These are phyloP conservation scores for Candida neerlandica DNA, from an alignment of 1,139 yeast genomes.

Conservation along the genomic window DNA sequence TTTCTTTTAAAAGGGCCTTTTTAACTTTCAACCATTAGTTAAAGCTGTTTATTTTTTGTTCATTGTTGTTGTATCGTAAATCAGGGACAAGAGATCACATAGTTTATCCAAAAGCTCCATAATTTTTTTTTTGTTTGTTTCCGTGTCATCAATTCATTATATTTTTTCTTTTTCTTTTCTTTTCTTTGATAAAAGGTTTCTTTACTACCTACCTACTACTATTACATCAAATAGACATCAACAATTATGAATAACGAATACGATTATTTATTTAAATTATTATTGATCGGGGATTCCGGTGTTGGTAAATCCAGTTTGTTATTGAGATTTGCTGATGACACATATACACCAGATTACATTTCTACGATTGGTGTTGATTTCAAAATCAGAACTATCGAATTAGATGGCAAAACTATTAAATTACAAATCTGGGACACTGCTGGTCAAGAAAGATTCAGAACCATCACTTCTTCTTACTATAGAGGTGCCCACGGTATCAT, in stretches of 20 bases:
- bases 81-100: slow-evolving; percentile 1
- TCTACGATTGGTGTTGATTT: slow-evolving; percentile 98
- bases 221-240: not conserved
- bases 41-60: not conserved
- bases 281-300: slow-evolving; percentile 97
- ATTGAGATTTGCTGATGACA: slow-evolving; percentile 95
- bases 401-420: slow-evolving; percentile 96
- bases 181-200: not conserved
- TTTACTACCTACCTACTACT: not conserved
- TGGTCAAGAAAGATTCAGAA: slow-evolving; percentile 97
- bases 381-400: slow-evolving; percentile 94
- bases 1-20: not conserved
- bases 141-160: slow-evolving; percentile 9
- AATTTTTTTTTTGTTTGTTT: slow-evolving; percentile 4
- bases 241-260: slow-evolving; percentile 74
- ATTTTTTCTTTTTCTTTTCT: slow-evolving; percentile 2
- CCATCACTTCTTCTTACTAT: slow-evolving; percentile 96
- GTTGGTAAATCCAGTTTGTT: slow-evolving; percentile 96
- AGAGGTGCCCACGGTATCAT: slow-evolving; percentile 99
- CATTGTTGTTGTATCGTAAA: not conserved
- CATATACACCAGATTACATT: slow-evolving; percentile 95
- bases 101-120: not conserved
- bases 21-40: not conserved
- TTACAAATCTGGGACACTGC: slow-evolving; percentile 99
- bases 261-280: slow-evolving; percentile 93